Evolutionary conservation across 768 basidiomycete genomes (phyloP), one percentile per base, ranked within the genome.

Genomic region (Mycena venus): DNA sequence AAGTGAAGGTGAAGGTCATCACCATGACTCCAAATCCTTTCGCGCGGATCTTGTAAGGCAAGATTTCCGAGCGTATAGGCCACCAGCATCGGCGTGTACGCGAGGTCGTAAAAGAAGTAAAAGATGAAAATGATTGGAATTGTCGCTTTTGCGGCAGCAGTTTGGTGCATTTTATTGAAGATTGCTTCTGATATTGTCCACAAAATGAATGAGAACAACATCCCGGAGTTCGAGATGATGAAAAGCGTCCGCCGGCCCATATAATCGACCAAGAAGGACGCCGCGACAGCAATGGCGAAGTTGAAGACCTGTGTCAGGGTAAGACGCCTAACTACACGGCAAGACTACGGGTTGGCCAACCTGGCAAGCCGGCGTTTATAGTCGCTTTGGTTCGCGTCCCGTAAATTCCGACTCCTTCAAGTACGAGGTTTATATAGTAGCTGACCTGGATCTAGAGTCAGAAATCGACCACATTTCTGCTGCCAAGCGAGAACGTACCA

Each of bases 1-100:
- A 2, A 47, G 42, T 27, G 27, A 42, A 19, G 23, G n/a, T 10
- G 53, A 61, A 29, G 23, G 12, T 25, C 79, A 86, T 19, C 71
- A 91, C 92, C 92, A 95, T 94, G 40, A 94, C 80, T 9, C 94
- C 91, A 73, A 94, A 92, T 0, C 95, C 95, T 78, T 92, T 94
- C 12, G 95, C 95, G 63, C 96, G 91, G 71, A 96, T 91, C 71
- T 86, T 88, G 83, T 91, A 95, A 0, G 95, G 95, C 4, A 96
- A 82, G 75, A 97, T 96, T 81, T 97, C n/a, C 96, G 70, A 96
- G 85, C 8, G 89, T 88, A 76, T 91, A 89, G 7, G 87, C 85
- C 21, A 89, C 84, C 23, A 74, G 65, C 83, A 96, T 88, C 6
- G 95, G 94, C 2, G 92, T 92, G 80, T 95, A 95, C 31, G 93